Conservation (phyloP, 441 rosid genomes). For the Hypseocharis bilobata region DNA sequence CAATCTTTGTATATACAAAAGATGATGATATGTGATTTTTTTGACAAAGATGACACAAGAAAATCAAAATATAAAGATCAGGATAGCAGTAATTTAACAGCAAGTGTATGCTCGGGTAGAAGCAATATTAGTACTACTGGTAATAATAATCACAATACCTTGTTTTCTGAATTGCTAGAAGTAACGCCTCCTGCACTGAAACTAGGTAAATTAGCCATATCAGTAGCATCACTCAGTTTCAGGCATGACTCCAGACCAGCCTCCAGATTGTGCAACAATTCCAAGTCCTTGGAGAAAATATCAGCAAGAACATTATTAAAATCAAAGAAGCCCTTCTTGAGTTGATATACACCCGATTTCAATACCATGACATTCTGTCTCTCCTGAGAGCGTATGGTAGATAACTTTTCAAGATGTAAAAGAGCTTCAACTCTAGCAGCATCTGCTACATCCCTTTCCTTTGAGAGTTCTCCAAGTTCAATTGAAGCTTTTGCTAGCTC, state of each 20-base stretch:
- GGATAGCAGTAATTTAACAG: not conserved
- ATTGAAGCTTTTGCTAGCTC: conserved; percentile 46
- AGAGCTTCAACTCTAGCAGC: conserved; percentile 62
- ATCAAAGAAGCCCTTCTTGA: conserved; percentile 44
- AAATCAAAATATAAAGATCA: not conserved
- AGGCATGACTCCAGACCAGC: conserved; percentile 42
- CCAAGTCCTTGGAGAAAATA: conserved; percentile 52
- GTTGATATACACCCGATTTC: conserved; percentile 41
- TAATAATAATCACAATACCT: conserved; percentile 40
- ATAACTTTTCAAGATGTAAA: conserved; percentile 46
- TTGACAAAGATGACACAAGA: not conserved
- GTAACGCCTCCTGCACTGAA: conserved; percentile 21
- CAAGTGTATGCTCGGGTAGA: not conserved
- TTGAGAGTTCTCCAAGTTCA: conserved; percentile 49
- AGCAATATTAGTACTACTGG: not conserved
- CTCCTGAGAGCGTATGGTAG: conserved; percentile 40
- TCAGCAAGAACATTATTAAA: conserved; percentile 35
- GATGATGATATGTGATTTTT: not conserved
- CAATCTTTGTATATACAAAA: not conserved
- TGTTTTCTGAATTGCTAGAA: conserved; percentile 28
- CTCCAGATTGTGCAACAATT: conserved; percentile 59
- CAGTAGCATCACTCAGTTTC: conserved; percentile 33
- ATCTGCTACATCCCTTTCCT: conserved; percentile 51
- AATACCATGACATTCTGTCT: conserved; percentile 39
- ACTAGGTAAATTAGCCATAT: conserved; percentile 31